Conservation (phyloP, 306 rosid species). For the Castanospermum australe region DNA sequence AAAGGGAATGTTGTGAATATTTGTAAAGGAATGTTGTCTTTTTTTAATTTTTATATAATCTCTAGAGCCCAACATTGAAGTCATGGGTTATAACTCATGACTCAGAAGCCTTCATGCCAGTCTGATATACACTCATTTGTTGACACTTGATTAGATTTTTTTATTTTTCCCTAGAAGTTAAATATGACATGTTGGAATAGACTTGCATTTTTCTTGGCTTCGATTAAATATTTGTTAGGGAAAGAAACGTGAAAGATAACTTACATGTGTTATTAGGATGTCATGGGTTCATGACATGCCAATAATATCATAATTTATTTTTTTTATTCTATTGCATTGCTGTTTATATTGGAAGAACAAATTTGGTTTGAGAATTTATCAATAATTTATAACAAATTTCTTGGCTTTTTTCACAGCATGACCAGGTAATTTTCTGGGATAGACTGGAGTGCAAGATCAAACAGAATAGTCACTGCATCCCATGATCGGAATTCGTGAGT, state of each 20-base stretch:
- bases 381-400: constrained; percentile 22
- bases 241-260: not conserved
- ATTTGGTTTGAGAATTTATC: constrained; percentile 26
- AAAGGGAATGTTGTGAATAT: not conserved
- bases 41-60: not conserved
- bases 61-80: not conserved
- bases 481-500: constrained; percentile 99
- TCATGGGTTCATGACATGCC: not conserved
- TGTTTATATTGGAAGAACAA: not conserved
- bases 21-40: not conserved
- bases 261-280: not conserved
- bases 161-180: not conserved
- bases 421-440: constrained; percentile 89
- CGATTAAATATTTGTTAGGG: not conserved
- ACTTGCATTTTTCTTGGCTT: not conserved
- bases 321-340: not conserved
- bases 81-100: too few relatives aligned
- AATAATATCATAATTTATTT: not conserved
- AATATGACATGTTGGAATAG: not conserved
- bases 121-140: not conserved
- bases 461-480: constrained; percentile 91
- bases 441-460: constrained; percentile 87
- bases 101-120: not conserved
- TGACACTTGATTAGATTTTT: not conserved
- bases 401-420: constrained; percentile 62